Evolutionary conservation across 1,139 yeast species (phyloP).

Genomic region (Magnusiomyces tetraspermus): DNA sequence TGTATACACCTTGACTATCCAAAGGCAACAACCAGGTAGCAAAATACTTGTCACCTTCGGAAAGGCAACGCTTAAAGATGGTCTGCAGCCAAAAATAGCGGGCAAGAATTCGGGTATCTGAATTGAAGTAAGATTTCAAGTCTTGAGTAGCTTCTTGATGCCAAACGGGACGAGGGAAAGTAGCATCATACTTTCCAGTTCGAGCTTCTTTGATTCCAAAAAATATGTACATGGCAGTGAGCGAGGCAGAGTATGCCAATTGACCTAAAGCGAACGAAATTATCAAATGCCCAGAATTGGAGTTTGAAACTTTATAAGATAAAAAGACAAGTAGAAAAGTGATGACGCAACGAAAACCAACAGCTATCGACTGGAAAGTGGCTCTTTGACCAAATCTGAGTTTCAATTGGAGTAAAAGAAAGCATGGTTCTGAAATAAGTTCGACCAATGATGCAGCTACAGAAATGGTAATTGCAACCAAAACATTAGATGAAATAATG

Average conservation of each 20-base stretch:
- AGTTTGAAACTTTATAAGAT: not conserved
- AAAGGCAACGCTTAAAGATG: conserved; percentile 72
- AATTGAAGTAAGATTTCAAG: conserved; percentile 22
- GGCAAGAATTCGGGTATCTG: conserved; percentile 27
- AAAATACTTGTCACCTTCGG: conserved; percentile 84
- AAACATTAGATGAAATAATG: not conserved
- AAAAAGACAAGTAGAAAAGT: conserved; percentile 43
- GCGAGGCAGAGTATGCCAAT: conserved; percentile 48
- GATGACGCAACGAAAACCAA: conserved; percentile 47
- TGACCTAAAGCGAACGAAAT: conserved; percentile 73
- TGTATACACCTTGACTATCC: conserved; percentile 84
- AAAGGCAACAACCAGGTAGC: conserved; percentile 61
- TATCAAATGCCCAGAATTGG: conserved; percentile 34
- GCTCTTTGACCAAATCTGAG: conserved; percentile 62
- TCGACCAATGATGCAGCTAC: conserved; percentile 55
- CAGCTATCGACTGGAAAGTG: conserved; percentile 54
- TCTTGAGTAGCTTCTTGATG: not conserved
- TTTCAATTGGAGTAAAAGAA: conserved; percentile 59
- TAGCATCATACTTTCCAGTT: conserved; percentile 8
- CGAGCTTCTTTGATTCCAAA: conserved; percentile 11
- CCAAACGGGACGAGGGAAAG: conserved; percentile 10
- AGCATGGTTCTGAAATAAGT: conserved; percentile 64
- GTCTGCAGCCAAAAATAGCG: conserved; percentile 59
- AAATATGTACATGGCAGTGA: conserved; percentile 29
- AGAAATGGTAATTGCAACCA: conserved; percentile 34